phyloP scores from a whole-genome alignment of 805 yeast species.

The Yarrowia phangngaensis region DNA sequence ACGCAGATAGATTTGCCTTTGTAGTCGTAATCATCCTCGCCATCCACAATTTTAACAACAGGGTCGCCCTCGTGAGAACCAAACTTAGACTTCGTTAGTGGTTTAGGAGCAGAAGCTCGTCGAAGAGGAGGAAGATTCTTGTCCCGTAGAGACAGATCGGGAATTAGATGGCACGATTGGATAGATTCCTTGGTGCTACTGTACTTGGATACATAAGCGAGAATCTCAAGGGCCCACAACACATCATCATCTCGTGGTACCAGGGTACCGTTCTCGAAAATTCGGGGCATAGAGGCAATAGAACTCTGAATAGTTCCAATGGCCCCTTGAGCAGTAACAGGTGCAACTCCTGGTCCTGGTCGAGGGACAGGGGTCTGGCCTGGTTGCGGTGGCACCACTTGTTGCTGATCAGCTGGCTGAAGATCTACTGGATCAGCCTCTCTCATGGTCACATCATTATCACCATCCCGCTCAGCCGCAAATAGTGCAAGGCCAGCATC shows the following conservation, averaged over 20 bases:
- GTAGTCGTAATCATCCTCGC: constrained; percentile 30
- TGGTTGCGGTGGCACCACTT: background rate
- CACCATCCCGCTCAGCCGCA: constrained; percentile 21
- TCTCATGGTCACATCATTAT: constrained; percentile 18
- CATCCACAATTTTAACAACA: constrained; percentile 25
- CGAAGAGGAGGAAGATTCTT: constrained; percentile 33
- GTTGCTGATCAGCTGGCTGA: constrained; percentile 6
- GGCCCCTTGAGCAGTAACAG: constrained; percentile 24
- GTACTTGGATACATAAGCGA: constrained; percentile 92
- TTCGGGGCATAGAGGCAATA: constrained; percentile 44
- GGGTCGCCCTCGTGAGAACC: constrained; percentile 26
- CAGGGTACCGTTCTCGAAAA: constrained; percentile 63
- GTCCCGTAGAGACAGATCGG: constrained; percentile 53
- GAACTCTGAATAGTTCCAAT: constrained; percentile 14
- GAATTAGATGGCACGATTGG: constrained; percentile 71
- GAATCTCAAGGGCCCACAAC: constrained; percentile 83
- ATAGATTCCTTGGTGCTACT: constrained; percentile 69
- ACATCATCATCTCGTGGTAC: constrained; percentile 91
- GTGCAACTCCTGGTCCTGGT: constrained; percentile 17
- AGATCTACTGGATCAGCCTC: background rate
- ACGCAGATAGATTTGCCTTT: constrained; percentile 24
- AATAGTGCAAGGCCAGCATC: constrained; percentile 6
- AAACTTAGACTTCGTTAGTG: constrained; percentile 13
- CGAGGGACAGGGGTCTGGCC: constrained; percentile 9
- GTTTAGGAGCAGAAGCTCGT: constrained; percentile 27